These are phyloP conservation scores for Hymenoscyphus fructigenus DNA, from an alignment of 2,329 filamentous ascomycete species.

Conservation along the genomic window DNA sequence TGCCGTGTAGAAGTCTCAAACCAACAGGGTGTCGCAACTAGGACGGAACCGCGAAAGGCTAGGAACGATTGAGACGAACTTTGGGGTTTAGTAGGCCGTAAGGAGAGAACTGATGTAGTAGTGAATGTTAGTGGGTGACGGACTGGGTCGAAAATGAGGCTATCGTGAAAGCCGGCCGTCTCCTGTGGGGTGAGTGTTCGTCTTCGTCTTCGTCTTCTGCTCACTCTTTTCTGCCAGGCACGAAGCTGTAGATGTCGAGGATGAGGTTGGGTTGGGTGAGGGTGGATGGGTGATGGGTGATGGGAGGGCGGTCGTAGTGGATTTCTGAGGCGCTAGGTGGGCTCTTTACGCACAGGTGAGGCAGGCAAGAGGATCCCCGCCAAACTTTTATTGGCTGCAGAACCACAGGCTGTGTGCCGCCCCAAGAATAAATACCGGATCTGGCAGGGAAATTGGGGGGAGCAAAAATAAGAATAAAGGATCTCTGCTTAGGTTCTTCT, in stretches of 20 bases:
- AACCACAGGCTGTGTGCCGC: background rate
- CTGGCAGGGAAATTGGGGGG: background rate
- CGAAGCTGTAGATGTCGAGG: background rate
- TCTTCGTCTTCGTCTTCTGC: background rate
- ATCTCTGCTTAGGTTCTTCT: too few species aligned
- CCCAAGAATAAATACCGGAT: background rate
- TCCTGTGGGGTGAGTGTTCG: background rate
- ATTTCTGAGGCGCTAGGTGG: background rate
- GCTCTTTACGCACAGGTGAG: background rate
- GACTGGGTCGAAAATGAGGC: background rate
- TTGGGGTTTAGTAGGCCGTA: background rate
- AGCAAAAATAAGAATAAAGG: background rate
- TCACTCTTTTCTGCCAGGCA: background rate
- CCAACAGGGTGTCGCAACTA: conserved; percentile 12
- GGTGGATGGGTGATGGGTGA: background rate
- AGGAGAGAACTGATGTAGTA: background rate
- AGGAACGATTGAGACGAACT: conserved; percentile 11
- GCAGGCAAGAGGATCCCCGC: background rate
- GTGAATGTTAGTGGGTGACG: background rate
- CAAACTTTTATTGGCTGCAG: background rate
- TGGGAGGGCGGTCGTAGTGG: background rate
- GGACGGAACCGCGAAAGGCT: background rate
- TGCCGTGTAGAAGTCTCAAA: conserved; percentile 2
- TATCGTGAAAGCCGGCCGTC: background rate
- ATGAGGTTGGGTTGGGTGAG: background rate